phyloP scores from a whole-genome alignment of 1,284 basidiomycete genomes.

The Rhodotorula sp. region DNA sequence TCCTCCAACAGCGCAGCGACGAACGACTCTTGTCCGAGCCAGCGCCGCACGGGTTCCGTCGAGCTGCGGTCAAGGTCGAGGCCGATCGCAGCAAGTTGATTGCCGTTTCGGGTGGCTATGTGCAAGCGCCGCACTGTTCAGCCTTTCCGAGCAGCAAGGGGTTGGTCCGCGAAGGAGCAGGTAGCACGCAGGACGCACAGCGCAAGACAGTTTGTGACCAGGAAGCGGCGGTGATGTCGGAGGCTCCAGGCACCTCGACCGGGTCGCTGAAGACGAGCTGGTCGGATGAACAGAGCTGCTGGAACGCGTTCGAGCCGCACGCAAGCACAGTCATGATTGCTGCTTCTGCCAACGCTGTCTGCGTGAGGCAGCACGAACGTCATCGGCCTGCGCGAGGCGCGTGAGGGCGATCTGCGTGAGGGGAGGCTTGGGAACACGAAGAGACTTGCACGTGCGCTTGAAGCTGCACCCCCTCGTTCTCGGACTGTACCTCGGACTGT shows the following conservation, averaged over 20 bases:
- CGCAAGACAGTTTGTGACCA: constrained; percentile 22
- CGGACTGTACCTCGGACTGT: too few species aligned
- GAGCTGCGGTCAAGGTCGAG: neutral
- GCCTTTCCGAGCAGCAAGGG: too few species aligned
- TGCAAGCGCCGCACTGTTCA: neutral
- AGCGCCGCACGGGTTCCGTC: neutral
- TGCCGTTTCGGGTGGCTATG: neutral
- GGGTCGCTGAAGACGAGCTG: neutral
- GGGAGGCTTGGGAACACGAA: neutral
- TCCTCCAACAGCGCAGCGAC: neutral
- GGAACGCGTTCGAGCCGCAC: constrained; percentile 20
- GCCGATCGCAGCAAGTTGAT: neutral
- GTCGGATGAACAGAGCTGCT: neutral
- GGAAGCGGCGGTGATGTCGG: constrained; percentile 14
- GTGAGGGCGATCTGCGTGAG: too few species aligned
- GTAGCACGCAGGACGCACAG: neutral
- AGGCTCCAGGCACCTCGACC: neutral
- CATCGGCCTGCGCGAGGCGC: too few species aligned
- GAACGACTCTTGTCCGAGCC: constrained; percentile 28
- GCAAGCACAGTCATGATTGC: constrained; percentile 16
- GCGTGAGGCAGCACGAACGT: too few species aligned
- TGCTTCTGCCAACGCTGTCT: too few species aligned
- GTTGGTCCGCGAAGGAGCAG: too few species aligned
- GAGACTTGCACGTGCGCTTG: neutral
- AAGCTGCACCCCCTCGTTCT: neutral